phyloP scores from a whole-genome alignment of 176 grass and related monocot species.

The Lolium rigidum region DNA sequence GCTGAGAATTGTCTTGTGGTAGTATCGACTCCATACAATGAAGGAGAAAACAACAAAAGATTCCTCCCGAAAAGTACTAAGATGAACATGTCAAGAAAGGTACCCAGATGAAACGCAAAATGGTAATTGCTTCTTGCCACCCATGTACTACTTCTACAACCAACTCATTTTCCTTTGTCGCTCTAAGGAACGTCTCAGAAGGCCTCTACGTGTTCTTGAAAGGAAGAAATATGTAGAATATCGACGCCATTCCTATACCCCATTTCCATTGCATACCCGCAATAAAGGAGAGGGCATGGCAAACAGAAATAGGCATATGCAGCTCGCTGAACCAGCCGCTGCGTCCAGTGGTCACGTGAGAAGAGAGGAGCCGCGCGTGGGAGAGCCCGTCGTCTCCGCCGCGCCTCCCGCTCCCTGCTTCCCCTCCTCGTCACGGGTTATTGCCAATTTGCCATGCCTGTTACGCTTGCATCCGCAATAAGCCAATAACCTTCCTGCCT shows the following conservation, averaged over 20 bases:
- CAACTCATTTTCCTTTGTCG: background rate
- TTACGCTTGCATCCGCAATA: too few relatives aligned
- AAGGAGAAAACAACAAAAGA: too few relatives aligned
- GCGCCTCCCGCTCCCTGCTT: constrained; percentile 37
- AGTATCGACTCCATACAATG: too few relatives aligned
- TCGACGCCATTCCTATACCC: background rate
- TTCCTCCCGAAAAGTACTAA: too few relatives aligned
- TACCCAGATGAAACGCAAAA: too few relatives aligned
- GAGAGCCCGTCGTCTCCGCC: constrained; percentile 49
- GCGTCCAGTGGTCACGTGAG: background rate
- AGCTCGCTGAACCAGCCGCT: background rate
- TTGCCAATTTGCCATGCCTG: too few relatives aligned
- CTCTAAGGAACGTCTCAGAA: background rate
- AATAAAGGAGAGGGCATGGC: background rate
- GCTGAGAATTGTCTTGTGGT: too few relatives aligned
- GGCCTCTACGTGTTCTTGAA: background rate
- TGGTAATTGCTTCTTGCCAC: too few relatives aligned
- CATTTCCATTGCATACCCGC: background rate
- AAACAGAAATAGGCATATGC: background rate
- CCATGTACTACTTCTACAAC: too few relatives aligned
- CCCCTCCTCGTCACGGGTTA: background rate
- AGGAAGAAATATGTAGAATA: background rate
- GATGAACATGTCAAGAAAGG: too few relatives aligned
- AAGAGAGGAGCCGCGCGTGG: constrained; percentile 48
- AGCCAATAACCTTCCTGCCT: too few relatives aligned